Evolutionary conservation across 83 land plant genomes (phyloP), one percentile per base, ranked within the genome.

Genomic region (Diphasiastrum complanatum): DNA sequence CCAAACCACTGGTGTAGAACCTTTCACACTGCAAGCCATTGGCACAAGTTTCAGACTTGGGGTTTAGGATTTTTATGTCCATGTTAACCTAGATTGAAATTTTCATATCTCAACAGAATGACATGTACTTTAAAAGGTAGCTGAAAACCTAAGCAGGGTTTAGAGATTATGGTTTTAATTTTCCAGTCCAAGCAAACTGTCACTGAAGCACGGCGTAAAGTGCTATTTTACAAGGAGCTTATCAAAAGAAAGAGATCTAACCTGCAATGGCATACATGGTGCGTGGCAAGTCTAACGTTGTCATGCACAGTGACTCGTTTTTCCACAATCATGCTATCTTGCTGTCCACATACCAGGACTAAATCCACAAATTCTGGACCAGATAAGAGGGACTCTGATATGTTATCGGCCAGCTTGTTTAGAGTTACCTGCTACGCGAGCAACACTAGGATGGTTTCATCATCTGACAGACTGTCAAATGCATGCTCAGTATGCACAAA

Each of bases 221-320:
- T n/a, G n/a, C n/a, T n/a, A n/a, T n/a, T n/a, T n/a, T n/a, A n/a
- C n/a, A n/a, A n/a, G n/a, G n/a, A n/a, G n/a, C n/a, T n/a, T 22
- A 49, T 20, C 6, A 25, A 10, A 29, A 4, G 23, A 49, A 14
- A 47, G 18, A 25, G 18, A 28, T 5, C 3, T 35, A 28, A 75
- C 78, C 78, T 75, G 74, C 74, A 69, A 60, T 75, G 74, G 43
- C 78, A 75, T 18, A 75, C 33, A 35, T 75, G 68, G 27, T 75
- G 78, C 20, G 62, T 70, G 25, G 46, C 60, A 53, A 75, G 28
- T n/a, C 63, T 60, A 10, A 70, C 60, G 48, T 55, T 51, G 51
- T 55, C 61, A 19, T 63, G 78, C 49, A 63, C 33, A 57, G 60
- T 47, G 12, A 47, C 60, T 1, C 33, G 6, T 35, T 63, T 70